Conservation (phyloP, 2,329 filamentous ascomycete species). For the Penicillium sp. region DNA sequence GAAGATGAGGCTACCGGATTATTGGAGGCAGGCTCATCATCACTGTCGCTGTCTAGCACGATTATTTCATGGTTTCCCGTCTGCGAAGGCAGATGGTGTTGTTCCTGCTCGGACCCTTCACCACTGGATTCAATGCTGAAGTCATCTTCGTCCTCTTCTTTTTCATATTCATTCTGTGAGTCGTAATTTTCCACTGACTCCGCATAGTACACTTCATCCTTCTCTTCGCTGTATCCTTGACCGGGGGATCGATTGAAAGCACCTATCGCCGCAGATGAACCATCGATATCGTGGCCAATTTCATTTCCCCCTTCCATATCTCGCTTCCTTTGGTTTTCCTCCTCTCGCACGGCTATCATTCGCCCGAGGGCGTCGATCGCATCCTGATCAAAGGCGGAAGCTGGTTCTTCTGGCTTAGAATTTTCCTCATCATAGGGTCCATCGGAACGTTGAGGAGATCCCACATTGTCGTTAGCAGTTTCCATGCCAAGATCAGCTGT, state of each 20-base stretch:
- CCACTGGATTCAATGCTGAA: conserved; percentile 16
- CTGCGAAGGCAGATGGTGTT: not conserved
- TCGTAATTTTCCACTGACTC: conserved; percentile 4
- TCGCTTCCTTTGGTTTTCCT: conserved; percentile 1
- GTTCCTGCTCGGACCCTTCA: conserved; percentile 9
- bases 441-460: not conserved
- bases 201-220: conserved; percentile 11
- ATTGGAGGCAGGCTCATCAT: conserved; percentile 32
- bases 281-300: conserved; percentile 4
- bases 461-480: not conserved
- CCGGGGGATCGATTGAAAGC: not conserved
- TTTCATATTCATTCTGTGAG: conserved; percentile 13
- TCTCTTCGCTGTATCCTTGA: conserved; percentile 2
- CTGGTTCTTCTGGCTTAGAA: conserved; percentile 29
- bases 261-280: not conserved
- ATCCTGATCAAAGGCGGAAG: not conserved
- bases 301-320: not conserved
- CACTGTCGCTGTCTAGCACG: conserved; percentile 44
- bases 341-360: not conserved
- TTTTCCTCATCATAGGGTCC: conserved; percentile 4
- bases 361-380: conserved; percentile 1
- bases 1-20: not conserved
- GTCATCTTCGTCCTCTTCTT: conserved; percentile 13
- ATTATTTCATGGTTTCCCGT: conserved; percentile 35
- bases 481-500: not conserved